phyloP scores from a whole-genome alignment of 1,284 basidiomycete genomes.

The Polyporus tsugae region DNA sequence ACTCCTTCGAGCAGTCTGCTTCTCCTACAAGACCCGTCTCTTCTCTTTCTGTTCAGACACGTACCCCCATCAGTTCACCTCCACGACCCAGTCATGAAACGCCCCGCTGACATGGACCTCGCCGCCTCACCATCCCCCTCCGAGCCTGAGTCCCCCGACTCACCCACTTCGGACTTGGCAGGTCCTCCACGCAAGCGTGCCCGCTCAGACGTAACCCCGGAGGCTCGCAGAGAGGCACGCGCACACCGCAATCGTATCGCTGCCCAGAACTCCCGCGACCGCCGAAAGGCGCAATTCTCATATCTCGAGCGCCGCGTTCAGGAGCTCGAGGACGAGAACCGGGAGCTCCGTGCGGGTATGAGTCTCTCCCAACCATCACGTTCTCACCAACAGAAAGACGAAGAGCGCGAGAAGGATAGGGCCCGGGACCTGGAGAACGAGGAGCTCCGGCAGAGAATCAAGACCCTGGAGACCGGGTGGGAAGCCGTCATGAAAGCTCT shows the following conservation, averaged over 20 bases:
- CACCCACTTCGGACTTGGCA: constrained; percentile 38
- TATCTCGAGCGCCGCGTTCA: constrained; percentile 53
- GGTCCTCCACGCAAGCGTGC: constrained; percentile 73
- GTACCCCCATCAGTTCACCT: constrained; percentile 30
- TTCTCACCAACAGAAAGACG: constrained; percentile 38
- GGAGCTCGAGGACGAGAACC: constrained; percentile 57
- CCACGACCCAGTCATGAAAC: constrained; percentile 40
- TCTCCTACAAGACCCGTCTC: constrained; percentile 42
- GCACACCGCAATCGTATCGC: constrained; percentile 86
- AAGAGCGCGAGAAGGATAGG: constrained; percentile 53
- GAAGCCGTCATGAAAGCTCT: constrained; percentile 79
- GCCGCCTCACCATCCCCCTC: constrained; percentile 36
- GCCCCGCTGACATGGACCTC: constrained; percentile 42
- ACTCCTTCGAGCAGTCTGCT: constrained; percentile 37
- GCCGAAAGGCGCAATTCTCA: constrained; percentile 78
- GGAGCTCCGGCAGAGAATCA: constrained; percentile 77
- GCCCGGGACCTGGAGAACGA: constrained; percentile 74
- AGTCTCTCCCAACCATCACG: constrained; percentile 40
- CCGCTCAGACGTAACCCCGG: constrained; percentile 65
- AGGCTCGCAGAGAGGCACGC: constrained; percentile 83
- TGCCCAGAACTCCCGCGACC: constrained; percentile 84
- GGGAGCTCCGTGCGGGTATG: constrained; percentile 50
- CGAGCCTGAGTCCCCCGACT: constrained; percentile 40
- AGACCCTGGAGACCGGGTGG: constrained; percentile 80
- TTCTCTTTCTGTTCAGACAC: constrained; percentile 38